These are phyloP conservation scores for Umbelopsis sp. DNA, from an alignment of 192 early-diverging fungal genomes.

Conservation along the genomic window DNA sequence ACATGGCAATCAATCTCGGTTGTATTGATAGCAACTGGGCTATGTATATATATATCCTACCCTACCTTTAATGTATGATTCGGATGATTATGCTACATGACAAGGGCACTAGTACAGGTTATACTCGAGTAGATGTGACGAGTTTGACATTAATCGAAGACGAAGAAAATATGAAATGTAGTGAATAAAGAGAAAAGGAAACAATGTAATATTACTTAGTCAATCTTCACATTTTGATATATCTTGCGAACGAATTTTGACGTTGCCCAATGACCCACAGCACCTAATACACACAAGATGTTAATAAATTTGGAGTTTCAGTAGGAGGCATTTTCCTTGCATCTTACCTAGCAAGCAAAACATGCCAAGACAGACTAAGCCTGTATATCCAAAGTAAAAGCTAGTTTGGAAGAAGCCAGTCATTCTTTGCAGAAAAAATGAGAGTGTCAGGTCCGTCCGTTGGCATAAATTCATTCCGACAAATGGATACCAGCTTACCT, in stretches of 20 bases:
- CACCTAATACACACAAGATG: conserved; percentile 30
- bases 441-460: background rate
- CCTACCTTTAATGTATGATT: conserved; percentile 5
- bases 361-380: conserved; percentile 62
- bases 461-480: background rate
- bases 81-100: conserved; percentile 18
- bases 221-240: conserved; percentile 76
- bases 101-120: background rate
- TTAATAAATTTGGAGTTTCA: background rate
- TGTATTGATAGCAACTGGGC: background rate
- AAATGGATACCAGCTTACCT: conserved; percentile 59
- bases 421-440: conserved; percentile 56
- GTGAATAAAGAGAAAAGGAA: background rate
- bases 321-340: background rate
- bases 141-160: background rate
- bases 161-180: background rate
- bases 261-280: conserved; percentile 68
- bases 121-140: background rate
- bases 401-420: conserved; percentile 75
- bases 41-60: conserved; percentile 20
- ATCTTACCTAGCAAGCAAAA: conserved; percentile 67
- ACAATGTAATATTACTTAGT: conserved; percentile 34
- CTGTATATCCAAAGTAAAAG: conserved; percentile 83
- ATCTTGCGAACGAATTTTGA: conserved; percentile 68
- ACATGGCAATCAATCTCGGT: no score